A percentile compares a stretch with the other conserved stretches of the same genome.
phyloP scores from a whole-genome alignment of 192 early-diverging fungal genomes.

The Chytriomyces confervae region DNA sequence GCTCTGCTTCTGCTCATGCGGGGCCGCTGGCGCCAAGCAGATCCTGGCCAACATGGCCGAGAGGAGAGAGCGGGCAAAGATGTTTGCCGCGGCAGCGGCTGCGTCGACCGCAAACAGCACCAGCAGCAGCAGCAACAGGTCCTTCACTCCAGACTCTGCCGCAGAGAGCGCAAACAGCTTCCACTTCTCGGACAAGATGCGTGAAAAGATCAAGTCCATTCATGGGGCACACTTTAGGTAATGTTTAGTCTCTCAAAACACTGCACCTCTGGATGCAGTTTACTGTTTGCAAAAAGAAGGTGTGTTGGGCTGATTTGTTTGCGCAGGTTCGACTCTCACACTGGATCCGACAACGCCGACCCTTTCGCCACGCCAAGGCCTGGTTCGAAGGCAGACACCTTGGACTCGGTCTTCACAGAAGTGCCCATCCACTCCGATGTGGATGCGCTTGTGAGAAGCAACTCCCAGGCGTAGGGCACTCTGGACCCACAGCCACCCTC shows the following conservation, averaged over 20 bases:
- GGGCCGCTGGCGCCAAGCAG: conserved; percentile 1
- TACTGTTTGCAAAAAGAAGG: not conserved
- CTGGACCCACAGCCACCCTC: too few relatives aligned
- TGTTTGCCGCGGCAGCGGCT: not conserved
- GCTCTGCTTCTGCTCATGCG: conserved; percentile 8
- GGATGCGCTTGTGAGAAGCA: too few relatives aligned
- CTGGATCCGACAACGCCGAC: not conserved
- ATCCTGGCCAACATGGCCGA: not conserved
- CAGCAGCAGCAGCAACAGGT: not conserved
- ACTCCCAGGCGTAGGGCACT: too few relatives aligned
- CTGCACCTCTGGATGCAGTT: not conserved
- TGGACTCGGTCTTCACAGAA: too few relatives aligned
- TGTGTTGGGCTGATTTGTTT: not conserved
- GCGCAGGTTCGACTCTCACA: not conserved
- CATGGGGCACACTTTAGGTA: not conserved
- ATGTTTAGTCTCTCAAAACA: not conserved
- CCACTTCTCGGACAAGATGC: conserved; percentile 6
- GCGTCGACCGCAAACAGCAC: not conserved
- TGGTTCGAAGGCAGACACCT: too few relatives aligned
- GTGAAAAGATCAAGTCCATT: not conserved
- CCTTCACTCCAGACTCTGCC: not conserved
- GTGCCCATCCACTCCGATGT: too few relatives aligned
- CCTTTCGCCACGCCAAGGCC: not conserved
- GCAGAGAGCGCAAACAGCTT: not conserved
- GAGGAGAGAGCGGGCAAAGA: not conserved